Base-by-base conservation (phyloP, 1,284 basidiomycete genomes). In the Schizopora paradoxa region DNA sequence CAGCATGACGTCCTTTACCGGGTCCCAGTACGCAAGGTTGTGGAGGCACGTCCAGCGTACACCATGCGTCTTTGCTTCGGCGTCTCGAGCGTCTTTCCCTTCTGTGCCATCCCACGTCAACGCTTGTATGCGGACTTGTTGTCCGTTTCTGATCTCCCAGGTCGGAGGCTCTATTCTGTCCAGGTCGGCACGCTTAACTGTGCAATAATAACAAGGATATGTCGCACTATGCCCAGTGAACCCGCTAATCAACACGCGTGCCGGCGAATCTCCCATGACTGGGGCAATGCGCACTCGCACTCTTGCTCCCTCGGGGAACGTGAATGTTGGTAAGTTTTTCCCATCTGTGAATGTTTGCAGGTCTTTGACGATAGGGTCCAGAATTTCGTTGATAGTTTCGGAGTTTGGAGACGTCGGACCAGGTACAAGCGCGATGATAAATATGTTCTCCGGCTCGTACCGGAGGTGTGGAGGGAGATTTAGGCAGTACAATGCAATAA, bases 201-300 rank as follows among this genome's bases (percentile, higher is more conserved):
- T 10, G 4, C 8, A n/a, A 43, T 48, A 31, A n/a, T 48, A 41
- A 45, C 65, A 67, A 23, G 53, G 61, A 13, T 54, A 56, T 44
- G 63, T 65, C 34, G 62, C 58, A 11, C 52, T 26, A 4, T 47
- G 11, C 60, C n/a, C n/a, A n/a, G n/a, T n/a, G n/a, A n/a, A n/a
- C n/a, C n/a, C n/a, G n/a, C n/a, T n/a, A n/a, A n/a, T n/a, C n/a
- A n/a, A n/a, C n/a, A n/a, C n/a, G n/a, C n/a, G n/a, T n/a, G n/a
- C n/a, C n/a, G n/a, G n/a, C n/a, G n/a, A n/a, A n/a, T n/a, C n/a
- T n/a, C n/a, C n/a, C n/a, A n/a, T n/a, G n/a, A n/a, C n/a, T n/a
- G n/a, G n/a, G n/a, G n/a, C n/a, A n/a, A n/a, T n/a, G n/a, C n/a
- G n/a, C n/a, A n/a, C n/a, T n/a, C n/a, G n/a, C n/a, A n/a, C n/a